Evolutionary conservation across 805 yeast species (phyloP).

Genomic region (Teunomyces panamensis): DNA sequence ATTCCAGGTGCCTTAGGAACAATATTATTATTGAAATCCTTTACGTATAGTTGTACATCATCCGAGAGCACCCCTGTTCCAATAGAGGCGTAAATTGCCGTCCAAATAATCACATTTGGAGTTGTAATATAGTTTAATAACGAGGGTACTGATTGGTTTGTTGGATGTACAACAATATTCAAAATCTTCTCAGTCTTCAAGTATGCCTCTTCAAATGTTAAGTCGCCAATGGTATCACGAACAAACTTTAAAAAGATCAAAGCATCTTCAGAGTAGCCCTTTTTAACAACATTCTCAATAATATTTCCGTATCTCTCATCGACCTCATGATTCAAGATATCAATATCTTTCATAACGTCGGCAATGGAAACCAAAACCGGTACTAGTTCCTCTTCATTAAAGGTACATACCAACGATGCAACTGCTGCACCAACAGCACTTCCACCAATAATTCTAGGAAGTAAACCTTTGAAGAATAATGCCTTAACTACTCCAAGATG

Average conservation of each 20-base stretch:
- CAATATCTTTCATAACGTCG: slow-evolving; percentile 41
- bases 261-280: slow-evolving; percentile 86
- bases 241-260: slow-evolving; percentile 77
- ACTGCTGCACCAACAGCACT: slow-evolving; percentile 93
- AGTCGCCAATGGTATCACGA: slow-evolving; percentile 66
- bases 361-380: slow-evolving; percentile 40
- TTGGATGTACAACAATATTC: slow-evolving; percentile 83
- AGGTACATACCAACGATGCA: slow-evolving; percentile 78
- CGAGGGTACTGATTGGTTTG: slow-evolving; percentile 64
- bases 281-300: slow-evolving; percentile 69
- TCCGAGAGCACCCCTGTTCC: slow-evolving; percentile 67
- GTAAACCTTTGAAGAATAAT: slow-evolving; percentile 64
- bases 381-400: slow-evolving; percentile 62
- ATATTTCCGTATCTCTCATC: slow-evolving; percentile 64
- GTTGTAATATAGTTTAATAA: slow-evolving; percentile 86
- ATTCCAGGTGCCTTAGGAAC: slow-evolving; percentile 48
- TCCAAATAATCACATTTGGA: slow-evolving; percentile 86
- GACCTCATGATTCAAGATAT: slow-evolving; percentile 50
- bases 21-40: slow-evolving; percentile 57
- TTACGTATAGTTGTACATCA: slow-evolving; percentile 56
- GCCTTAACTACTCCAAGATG: slow-evolving; percentile 92
- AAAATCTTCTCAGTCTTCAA: slow-evolving; percentile 72
- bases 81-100: slow-evolving; percentile 80
- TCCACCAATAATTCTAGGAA: slow-evolving; percentile 87
- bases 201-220: slow-evolving; percentile 93